Percentiles rank a stretch among this genome's conserved stretches.
Evolutionary conservation across 495 filamentous ascomycete species (phyloP).

Genomic region (Xylaria acuta): DNA sequence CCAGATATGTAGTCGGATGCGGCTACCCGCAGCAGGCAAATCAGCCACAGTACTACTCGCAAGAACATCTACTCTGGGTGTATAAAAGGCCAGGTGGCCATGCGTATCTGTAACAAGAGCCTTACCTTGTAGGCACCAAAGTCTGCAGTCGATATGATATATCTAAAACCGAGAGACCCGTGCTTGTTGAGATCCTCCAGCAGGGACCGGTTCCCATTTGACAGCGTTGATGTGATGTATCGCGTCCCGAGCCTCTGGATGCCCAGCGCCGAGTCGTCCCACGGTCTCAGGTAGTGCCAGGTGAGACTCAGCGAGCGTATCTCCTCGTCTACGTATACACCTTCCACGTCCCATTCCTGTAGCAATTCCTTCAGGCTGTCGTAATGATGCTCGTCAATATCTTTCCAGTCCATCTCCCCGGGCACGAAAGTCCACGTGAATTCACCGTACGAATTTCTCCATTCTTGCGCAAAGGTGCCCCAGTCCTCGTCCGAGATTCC

Average conservation of each 20-base stretch:
- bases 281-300: constrained; percentile 77
- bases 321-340: constrained; percentile 66
- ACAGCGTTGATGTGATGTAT: constrained; percentile 69
- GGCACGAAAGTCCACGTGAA: constrained; percentile 66
- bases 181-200: constrained; percentile 66
- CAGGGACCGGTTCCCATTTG: constrained; percentile 74
- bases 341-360: constrained; percentile 56
- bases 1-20: constrained; percentile 68
- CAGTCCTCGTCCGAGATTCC: constrained; percentile 63
- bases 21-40: constrained; percentile 46
- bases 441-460: constrained; percentile 66
- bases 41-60: constrained; percentile 18
- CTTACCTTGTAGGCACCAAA: constrained; percentile 74
- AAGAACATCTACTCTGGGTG: not conserved
- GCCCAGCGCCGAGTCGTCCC: constrained; percentile 67
- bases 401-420: constrained; percentile 52
- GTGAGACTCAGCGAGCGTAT: constrained; percentile 60
- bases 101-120: constrained; percentile 9
- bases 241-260: constrained; percentile 59
- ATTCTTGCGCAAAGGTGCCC: constrained; percentile 68
- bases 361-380: constrained; percentile 65
- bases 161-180: constrained; percentile 65
- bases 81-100: not conserved
- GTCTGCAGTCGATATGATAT: constrained; percentile 68
- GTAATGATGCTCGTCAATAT: constrained; percentile 72